Conservation (phyloP, 345 rosid genomes). For the Hevea brasiliensis region DNA sequence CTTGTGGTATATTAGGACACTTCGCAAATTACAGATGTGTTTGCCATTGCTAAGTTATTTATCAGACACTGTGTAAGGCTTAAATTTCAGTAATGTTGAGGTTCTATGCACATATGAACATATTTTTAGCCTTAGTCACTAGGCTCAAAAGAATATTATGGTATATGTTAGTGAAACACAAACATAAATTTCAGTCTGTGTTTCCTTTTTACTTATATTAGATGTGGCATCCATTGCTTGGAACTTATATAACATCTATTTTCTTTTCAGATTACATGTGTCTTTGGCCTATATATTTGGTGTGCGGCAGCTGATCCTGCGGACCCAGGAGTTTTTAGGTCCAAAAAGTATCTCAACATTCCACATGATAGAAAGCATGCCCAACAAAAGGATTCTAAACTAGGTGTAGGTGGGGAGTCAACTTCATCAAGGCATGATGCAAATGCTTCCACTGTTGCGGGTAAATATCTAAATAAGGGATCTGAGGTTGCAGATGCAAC, state of each 20-base stretch:
- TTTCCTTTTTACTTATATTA: neutral
- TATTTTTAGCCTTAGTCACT: neutral
- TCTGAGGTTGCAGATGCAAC: conserved; percentile 31
- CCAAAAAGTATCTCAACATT: conserved; percentile 59
- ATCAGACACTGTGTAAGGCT: neutral
- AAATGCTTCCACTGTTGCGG: conserved; percentile 46
- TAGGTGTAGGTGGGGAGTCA: conserved; percentile 52
- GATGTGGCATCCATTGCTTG: neutral
- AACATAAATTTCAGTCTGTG: neutral
- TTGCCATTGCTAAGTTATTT: neutral
- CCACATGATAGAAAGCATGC: conserved; percentile 48
- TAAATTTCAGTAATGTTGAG: neutral
- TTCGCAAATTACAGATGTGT: neutral
- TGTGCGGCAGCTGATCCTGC: conserved; percentile 34
- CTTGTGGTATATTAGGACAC: neutral
- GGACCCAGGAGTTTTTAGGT: conserved; percentile 30
- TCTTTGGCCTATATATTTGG: conserved; percentile 31
- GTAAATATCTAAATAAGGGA: conserved; percentile 50
- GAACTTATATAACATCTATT: neutral
- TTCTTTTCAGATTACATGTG: conserved; percentile 24
- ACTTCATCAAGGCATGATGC: conserved; percentile 49
- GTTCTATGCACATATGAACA: neutral
- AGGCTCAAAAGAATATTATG: neutral
- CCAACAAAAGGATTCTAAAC: conserved; percentile 51
- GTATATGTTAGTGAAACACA: neutral